Conservation (phyloP, 495 filamentous ascomycete genomes). For the Penicillium roqueforti region DNA sequence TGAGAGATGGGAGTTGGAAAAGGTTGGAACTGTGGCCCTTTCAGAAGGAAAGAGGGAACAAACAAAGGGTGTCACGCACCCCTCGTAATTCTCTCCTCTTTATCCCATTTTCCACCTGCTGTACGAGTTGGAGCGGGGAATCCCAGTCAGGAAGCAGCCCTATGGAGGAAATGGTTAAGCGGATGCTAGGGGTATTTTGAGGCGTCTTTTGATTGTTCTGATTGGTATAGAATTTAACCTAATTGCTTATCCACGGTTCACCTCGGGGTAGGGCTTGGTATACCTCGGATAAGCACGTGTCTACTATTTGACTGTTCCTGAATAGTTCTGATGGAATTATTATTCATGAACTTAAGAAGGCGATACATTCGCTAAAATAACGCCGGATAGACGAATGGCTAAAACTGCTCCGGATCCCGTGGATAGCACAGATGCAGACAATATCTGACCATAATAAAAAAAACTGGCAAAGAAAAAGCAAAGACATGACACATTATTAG, state of each 20-base stretch:
- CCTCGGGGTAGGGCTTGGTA: background rate
- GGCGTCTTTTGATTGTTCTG: too few species aligned
- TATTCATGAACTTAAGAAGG: background rate
- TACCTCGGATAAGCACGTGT: background rate
- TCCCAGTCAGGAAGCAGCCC: background rate
- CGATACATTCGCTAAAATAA: slow-evolving; percentile 3
- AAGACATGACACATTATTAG: slow-evolving; percentile 1
- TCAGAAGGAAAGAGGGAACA: background rate
- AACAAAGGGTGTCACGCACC: background rate
- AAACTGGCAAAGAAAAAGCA: background rate
- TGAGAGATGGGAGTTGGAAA: background rate
- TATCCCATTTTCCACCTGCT: background rate
- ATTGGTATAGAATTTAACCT: background rate
- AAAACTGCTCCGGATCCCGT: background rate
- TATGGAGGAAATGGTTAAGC: background rate
- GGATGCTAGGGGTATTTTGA: too few species aligned
- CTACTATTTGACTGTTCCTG: background rate
- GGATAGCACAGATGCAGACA: slow-evolving; percentile 7
- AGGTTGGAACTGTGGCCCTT: background rate
- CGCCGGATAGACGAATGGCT: slow-evolving; percentile 2
- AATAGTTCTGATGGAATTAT: background rate
- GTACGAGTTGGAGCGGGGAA: background rate
- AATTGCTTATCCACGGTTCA: background rate
- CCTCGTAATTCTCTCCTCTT: background rate
- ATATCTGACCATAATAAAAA: slow-evolving; percentile 1